Conservation (phyloP, 2,329 filamentous ascomycete genomes). For the Neoarthrinium moseri region DNA sequence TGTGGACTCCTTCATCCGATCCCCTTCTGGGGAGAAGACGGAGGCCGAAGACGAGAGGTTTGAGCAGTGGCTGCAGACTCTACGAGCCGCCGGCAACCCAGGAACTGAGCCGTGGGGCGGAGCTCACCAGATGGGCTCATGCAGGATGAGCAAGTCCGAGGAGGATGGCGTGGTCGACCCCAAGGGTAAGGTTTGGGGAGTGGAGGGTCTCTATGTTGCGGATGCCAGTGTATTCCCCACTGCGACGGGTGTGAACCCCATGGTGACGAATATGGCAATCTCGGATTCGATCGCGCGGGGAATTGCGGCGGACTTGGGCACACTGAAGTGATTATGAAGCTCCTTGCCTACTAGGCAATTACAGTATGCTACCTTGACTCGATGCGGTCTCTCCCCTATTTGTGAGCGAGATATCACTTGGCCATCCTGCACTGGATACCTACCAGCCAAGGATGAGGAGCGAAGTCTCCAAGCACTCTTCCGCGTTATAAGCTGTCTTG, state of each 20-base stretch:
- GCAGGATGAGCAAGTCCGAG: slow-evolving; percentile 60
- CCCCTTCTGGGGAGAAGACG: slow-evolving; percentile 4
- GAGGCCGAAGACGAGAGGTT: slow-evolving; percentile 56
- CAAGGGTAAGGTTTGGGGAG: slow-evolving; percentile 62
- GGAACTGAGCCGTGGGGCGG: slow-evolving; percentile 54
- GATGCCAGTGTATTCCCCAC: slow-evolving; percentile 74
- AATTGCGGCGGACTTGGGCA: slow-evolving; percentile 43
- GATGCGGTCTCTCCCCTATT: too few species aligned
- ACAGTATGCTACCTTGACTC: too few species aligned
- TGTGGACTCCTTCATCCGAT: slow-evolving; percentile 56
- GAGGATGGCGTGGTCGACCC: slow-evolving; percentile 55
- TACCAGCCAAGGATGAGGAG: too few species aligned
- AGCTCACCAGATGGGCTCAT: slow-evolving; percentile 77
- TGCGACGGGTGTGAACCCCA: slow-evolving; percentile 75
- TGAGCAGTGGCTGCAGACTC: slow-evolving; percentile 52
- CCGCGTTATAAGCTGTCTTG: too few species aligned
- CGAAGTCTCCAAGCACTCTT: too few species aligned
- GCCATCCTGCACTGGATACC: too few species aligned
- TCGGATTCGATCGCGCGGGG: slow-evolving; percentile 58
- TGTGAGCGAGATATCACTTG: too few species aligned
- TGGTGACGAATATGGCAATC: slow-evolving; percentile 73
- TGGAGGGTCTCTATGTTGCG: slow-evolving; percentile 63
- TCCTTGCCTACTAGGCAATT: too few species aligned
- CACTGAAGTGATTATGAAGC: background rate
- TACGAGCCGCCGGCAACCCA: slow-evolving; percentile 47